Conservation (phyloP, 805 yeast species). For the Candida stauntonica region DNA sequence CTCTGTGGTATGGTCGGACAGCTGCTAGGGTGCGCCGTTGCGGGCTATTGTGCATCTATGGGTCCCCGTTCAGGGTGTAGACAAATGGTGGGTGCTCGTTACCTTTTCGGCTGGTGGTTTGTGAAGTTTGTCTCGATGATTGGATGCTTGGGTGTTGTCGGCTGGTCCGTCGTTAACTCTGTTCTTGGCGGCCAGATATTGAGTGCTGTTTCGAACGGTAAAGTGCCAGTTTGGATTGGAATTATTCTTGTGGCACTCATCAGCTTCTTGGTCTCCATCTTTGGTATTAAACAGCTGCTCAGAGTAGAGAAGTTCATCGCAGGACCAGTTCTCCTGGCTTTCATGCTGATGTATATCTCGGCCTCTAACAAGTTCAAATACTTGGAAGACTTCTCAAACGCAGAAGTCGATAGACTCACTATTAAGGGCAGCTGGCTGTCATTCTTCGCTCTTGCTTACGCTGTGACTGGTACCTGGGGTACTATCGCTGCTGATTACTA, state of each 20-base stretch:
- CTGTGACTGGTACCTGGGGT: slow-evolving; percentile 88
- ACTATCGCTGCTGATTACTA: slow-evolving; percentile 83
- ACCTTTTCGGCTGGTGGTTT: slow-evolving; percentile 80
- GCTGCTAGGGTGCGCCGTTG: slow-evolving; percentile 66
- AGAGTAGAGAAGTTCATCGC: slow-evolving; percentile 65
- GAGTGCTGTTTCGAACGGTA: slow-evolving; percentile 57
- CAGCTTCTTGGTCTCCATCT: slow-evolving; percentile 63
- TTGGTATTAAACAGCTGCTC: slow-evolving; percentile 72
- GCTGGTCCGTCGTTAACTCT: slow-evolving; percentile 93
- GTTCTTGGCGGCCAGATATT: slow-evolving; percentile 87
- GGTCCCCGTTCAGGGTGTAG: slow-evolving; percentile 90
- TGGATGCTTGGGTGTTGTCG: slow-evolving; percentile 70
- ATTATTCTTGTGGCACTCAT: slow-evolving; percentile 63
- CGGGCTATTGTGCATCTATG: slow-evolving; percentile 80
- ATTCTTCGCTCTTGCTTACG: slow-evolving; percentile 67
- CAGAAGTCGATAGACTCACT: slow-evolving; percentile 32
- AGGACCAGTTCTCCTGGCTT: slow-evolving; percentile 63
- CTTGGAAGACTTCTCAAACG: slow-evolving; percentile 31
- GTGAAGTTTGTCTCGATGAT: slow-evolving; percentile 72
- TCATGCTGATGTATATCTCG: slow-evolving; percentile 62
- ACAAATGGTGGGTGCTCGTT: slow-evolving; percentile 81
- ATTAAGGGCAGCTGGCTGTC: slow-evolving; percentile 66
- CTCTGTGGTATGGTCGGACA: slow-evolving; percentile 60
- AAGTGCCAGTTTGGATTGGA: slow-evolving; percentile 69
- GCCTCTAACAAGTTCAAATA: slow-evolving; percentile 43